Base-by-base conservation (phyloP, 805 yeast genomes). In the Cyberlindnera meyerae region DNA sequence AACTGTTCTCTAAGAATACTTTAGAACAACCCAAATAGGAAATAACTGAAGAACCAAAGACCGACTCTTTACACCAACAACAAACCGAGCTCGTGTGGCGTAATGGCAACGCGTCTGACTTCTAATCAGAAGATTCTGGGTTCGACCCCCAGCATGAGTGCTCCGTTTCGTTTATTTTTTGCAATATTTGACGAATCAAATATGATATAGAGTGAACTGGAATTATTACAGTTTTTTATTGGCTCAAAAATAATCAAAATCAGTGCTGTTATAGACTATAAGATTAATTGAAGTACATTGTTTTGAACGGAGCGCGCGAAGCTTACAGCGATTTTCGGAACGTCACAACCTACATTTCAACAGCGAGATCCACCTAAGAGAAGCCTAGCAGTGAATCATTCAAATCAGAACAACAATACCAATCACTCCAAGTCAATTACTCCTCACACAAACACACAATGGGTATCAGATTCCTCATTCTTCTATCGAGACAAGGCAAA, bases 401-500 rank as follows among this genome's bases (percentile, higher is more conserved):
- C n/a, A n/a, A n/a, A n/a, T 21, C 24, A 21, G 11, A 11, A 24
- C 13, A 12, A 8, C 6, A 24, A 24, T 9, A 24, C 27, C 9
- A 21, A 21, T 8, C 8, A 21, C 24, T 8, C 11, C 24, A 21
- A 8, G 11, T 8, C 24, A 21, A 21, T 21, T 21, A 21, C 24
- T 8, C 11, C 27, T 12, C 6, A 24, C 6, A 27, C 6, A 18
- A 8, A 18, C 33, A 11, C 21, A 24, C 25, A 12, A 84, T 84
- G 94, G 80, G 82, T 9, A 73, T 93, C 40, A 82, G 82, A 49
- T 94, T 83, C 59, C 53, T 90, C 36, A 70, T 94, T 33, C 65
- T 93, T 35, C 72, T 90, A 12, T 89, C 97, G 11, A 76, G 96
- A 49, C 98, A 93, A 59, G 99, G 98, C 20, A 93, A 90, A 61